Base-by-base conservation (phyloP, 2,329 filamentous ascomycete genomes). In the Colletotrichum cuscutae region DNA sequence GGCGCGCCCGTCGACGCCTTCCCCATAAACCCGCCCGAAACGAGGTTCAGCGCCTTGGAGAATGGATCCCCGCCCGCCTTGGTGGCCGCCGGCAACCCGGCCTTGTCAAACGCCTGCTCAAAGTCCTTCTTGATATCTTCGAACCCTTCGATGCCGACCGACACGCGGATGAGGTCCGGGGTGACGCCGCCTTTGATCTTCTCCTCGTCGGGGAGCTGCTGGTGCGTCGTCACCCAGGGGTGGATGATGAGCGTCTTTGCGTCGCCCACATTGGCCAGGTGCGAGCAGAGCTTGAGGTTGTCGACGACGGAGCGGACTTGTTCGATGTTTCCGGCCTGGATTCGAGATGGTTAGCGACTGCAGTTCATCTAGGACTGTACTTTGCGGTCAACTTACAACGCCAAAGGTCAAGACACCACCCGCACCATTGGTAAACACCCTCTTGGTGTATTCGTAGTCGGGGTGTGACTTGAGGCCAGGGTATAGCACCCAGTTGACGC, bases 121-220 rank as follows among this genome's bases (percentile, higher is more conserved):
- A 94, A 93, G 80, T 94, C 92, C 37, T 87, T 87, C 76, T 91
- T 91, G 78, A 94, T 94, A 77, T 94, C 92, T 81, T 93, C 91
- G 75, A 94, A 92, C 77, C 93, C 91, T 80, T 94, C 92, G 7
- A 89, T 93, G 5, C 77, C 77, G 0, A 79, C 76, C 8, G 76
- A 79, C 6, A 79, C 64, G 13, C 77, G 74, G 64, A 79, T 78
- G 6, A 79, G 59, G 28, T 77, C 77, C 2, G 76, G 75, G 81
- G 91, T 93, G 24, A 93, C 91, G 77, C 92, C 92, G 24, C 89
- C 91, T 78, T 86, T 88, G 57, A 86, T 82, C 79, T 89, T 91
- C 82, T 94, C 92, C 76, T 93, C 87, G 12, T 93, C 90, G 24
- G 83, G 87, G 71, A 94, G 85, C 81, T 93, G 92, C 82, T 93